Evolutionary conservation across 176 grass and related monocot species (phyloP), one percentile per base, ranked within the genome.

Genomic region (Thalia dealbata): DNA sequence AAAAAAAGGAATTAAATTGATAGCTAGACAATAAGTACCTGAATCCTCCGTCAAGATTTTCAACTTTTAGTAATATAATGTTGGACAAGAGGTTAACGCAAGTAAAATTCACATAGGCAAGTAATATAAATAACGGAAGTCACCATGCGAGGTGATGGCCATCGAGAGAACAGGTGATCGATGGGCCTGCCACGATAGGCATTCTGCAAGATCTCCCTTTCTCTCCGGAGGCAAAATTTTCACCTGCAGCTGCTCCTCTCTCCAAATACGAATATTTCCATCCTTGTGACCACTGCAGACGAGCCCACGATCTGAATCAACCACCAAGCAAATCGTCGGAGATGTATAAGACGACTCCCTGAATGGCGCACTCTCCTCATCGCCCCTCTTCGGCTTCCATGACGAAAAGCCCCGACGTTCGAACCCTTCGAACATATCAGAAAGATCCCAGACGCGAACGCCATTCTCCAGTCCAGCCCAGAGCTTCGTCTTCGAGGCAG

Each of bases 201-300:
- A 81, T 50, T 91, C 85, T 63, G 59, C 88, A 75, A 99, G 90
- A 48, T 76, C 88, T 32, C 71, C 42, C 11, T 30, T 15, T 71
- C 32, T 26, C 67, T 72, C 7, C 23, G 50, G 48, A 30, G 16
- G 24, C 46, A 10, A 64, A 79, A 71, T 56, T 59, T 65, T 62
- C 27, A 68, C 52, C 50, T 64, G 22, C 3, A 76, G 61, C 74
- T 72, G 74, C 72, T 91, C 87, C 74, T 86, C 82, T 70, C 80
- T 89, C 95, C 95, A 99, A 1, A 85, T 84, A 19, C 85, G 81
- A 72, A 99, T 88, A 87, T 82, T 88, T 25, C 90, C 90, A 50
- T 99, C 95, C 85, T 91, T 99, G 51, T 99, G 87, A 22, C 95
- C 95, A 52, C 87, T 93, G 85, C 87, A 99, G 14, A 99, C 75